Conservation (phyloP, 1,284 basidiomycete genomes). For the Violaceomyces palustris region DNA sequence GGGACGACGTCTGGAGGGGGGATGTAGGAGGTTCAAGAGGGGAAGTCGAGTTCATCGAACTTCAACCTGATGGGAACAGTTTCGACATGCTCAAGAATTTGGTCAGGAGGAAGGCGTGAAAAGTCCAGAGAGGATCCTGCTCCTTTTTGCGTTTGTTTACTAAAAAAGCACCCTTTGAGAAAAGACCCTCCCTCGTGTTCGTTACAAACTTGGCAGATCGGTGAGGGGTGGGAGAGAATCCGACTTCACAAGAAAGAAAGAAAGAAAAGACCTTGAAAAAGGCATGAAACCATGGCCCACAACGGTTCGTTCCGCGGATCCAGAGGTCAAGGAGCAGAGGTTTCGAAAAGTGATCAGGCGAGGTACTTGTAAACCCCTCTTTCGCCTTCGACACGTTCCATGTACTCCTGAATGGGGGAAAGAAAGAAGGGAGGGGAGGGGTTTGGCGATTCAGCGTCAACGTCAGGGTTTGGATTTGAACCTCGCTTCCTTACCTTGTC, state of each 20-base stretch:
- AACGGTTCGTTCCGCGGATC: too few species aligned
- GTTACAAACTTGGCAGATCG: too few species aligned
- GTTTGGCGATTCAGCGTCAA: not conserved
- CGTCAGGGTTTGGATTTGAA: not conserved
- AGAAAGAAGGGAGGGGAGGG: not conserved
- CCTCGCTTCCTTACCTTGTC: constrained; percentile 28
- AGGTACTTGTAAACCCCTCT: constrained; percentile 48
- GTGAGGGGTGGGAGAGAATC: too few species aligned
- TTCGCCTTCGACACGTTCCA: constrained; percentile 48
- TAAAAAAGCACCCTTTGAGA: too few species aligned
- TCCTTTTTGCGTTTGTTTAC: too few species aligned
- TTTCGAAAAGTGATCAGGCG: too few species aligned
- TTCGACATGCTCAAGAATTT: constrained; percentile 91
- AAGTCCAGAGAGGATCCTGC: too few species aligned
- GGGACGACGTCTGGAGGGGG: constrained; percentile 10
- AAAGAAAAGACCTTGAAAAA: too few species aligned
- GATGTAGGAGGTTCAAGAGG: not conserved
- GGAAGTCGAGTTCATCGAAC: constrained; percentile 58
- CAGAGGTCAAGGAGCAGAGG: too few species aligned
- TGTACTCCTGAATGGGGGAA: constrained; percentile 27
- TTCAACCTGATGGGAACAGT: constrained; percentile 93
- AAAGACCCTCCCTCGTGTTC: too few species aligned
- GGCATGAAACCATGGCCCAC: too few species aligned
- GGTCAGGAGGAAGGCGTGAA: constrained; percentile 66
- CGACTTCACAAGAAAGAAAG: too few species aligned